These are phyloP conservation scores for Suillus alpinus DNA, from an alignment of 768 basidiomycete genomes.

Conservation along the genomic window DNA sequence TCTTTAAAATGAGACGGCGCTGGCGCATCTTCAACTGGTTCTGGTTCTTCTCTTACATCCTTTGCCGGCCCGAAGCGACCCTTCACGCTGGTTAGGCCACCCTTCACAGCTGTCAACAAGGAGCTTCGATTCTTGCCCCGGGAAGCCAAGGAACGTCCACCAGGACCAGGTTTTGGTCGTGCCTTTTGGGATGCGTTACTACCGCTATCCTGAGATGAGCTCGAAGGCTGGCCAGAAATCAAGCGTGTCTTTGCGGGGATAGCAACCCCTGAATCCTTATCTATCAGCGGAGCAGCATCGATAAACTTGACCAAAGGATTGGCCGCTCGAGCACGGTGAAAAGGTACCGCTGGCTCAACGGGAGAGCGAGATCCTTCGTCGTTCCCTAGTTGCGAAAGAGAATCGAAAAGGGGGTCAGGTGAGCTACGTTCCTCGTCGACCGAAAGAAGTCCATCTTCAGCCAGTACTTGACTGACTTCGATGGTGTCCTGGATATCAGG, in stretches of 20 bases:
- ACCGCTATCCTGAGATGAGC: slow-evolving; percentile 10
- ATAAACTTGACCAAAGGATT: slow-evolving; percentile 56
- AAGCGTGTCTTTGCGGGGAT: slow-evolving; percentile 52
- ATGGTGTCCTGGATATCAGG: slow-evolving; percentile 21
- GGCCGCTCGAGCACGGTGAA: slow-evolving; percentile 46
- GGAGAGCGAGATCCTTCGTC: slow-evolving; percentile 8
- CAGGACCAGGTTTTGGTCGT: slow-evolving; percentile 44
- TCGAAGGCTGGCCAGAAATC: slow-evolving; percentile 19
- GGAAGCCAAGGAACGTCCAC: slow-evolving; percentile 47
- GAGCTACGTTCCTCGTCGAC: background rate
- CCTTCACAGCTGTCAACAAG: slow-evolving; percentile 52
- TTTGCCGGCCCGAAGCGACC: slow-evolving; percentile 33
- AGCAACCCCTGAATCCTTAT: slow-evolving; percentile 31
- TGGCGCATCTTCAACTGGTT: slow-evolving; percentile 18
- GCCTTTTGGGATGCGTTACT: slow-evolving; percentile 11
- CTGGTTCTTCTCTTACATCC: slow-evolving; percentile 15
- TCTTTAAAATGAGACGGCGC: slow-evolving; percentile 2
- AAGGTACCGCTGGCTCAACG: slow-evolving; percentile 17
- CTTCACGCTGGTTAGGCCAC: slow-evolving; percentile 48
- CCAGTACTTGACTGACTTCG: slow-evolving; percentile 25
- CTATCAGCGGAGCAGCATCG: slow-evolving; percentile 33
- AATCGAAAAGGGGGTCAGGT: slow-evolving; percentile 30
- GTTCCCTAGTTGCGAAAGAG: slow-evolving; percentile 14
- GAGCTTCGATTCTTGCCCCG: slow-evolving; percentile 45
- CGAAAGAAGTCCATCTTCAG: background rate